Evolutionary conservation across 495 filamentous ascomycete species (phyloP).

Genomic region (Penicillium lagena): DNA sequence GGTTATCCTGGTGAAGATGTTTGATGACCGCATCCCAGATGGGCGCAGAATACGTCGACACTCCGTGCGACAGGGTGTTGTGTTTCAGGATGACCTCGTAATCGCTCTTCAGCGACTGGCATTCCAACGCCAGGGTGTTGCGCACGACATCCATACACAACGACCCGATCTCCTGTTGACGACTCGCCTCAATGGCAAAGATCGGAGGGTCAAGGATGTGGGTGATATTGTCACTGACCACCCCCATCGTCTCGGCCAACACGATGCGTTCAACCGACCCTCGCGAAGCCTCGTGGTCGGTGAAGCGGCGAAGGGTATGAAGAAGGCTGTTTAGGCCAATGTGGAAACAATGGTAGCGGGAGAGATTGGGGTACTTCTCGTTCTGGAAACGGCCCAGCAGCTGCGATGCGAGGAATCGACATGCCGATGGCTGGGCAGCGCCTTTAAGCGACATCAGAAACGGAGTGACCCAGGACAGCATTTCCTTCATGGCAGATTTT

Average conservation of each 20-base stretch:
- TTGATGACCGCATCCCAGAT: slow-evolving; percentile 75
- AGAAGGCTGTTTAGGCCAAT: slow-evolving; percentile 43
- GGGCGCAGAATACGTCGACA: slow-evolving; percentile 54
- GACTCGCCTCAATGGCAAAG: slow-evolving; percentile 30
- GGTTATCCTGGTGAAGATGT: slow-evolving; percentile 55
- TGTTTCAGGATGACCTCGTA: slow-evolving; percentile 56
- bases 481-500: slow-evolving; percentile 49
- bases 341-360: slow-evolving; percentile 44
- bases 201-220: slow-evolving; percentile 36
- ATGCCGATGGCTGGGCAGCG: slow-evolving; percentile 63
- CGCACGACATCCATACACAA: slow-evolving; percentile 59
- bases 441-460: slow-evolving; percentile 72
- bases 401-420: slow-evolving; percentile 61
- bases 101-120: slow-evolving; percentile 64
- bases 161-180: slow-evolving; percentile 27
- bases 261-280: slow-evolving; percentile 47
- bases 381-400: slow-evolving; percentile 62
- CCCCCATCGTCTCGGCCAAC: slow-evolving; percentile 46
- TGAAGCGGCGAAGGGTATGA: slow-evolving; percentile 46
- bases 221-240: slow-evolving; percentile 42
- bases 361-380: slow-evolving; percentile 33
- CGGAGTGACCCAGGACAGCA: slow-evolving; percentile 65
- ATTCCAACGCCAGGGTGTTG: slow-evolving; percentile 67
- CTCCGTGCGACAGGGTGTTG: slow-evolving; percentile 57
- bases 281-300: slow-evolving; percentile 40